Conservation (phyloP, 805 yeast genomes). For the Debaryomyces maramus region DNA sequence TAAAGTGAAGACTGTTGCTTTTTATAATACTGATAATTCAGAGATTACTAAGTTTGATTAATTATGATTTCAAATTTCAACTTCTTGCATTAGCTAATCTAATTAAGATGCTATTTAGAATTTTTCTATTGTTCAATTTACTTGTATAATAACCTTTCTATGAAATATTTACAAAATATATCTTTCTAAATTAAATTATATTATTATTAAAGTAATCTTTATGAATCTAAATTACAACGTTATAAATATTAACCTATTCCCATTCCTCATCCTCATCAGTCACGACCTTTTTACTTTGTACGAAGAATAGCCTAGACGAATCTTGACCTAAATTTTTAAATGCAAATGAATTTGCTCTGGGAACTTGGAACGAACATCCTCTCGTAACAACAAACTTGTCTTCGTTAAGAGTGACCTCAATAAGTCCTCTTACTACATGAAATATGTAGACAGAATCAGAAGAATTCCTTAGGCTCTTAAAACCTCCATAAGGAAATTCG, state of each 20-base stretch:
- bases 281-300: slow-evolving; percentile 43
- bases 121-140: slow-evolving; percentile 1
- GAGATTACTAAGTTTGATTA: slow-evolving; percentile 25
- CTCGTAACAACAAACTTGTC: slow-evolving; percentile 58
- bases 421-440: slow-evolving; percentile 67
- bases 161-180: background rate
- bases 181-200: background rate
- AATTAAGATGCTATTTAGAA: slow-evolving; percentile 1
- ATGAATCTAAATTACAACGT: slow-evolving; percentile 6
- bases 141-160: slow-evolving; percentile 1
- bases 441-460: slow-evolving; percentile 72
- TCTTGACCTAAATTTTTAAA: slow-evolving; percentile 60
- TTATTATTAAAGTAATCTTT: background rate
- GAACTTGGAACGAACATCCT: slow-evolving; percentile 82
- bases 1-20: slow-evolving; percentile 76
- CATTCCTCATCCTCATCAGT: slow-evolving; percentile 8
- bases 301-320: slow-evolving; percentile 69
- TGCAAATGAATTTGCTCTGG: slow-evolving; percentile 72
- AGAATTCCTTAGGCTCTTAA: slow-evolving; percentile 60
- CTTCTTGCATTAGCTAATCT: slow-evolving; percentile 6
- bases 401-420: slow-evolving; percentile 66
- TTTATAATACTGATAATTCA: slow-evolving; percentile 62
- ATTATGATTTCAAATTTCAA: slow-evolving; percentile 3
- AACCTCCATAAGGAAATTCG: slow-evolving; percentile 60
- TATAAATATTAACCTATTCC: slow-evolving; percentile 8